Evolutionary conservation across 2,329 filamentous ascomycete genomes (phyloP).

Genomic region (Aureobasidium pullulans): DNA sequence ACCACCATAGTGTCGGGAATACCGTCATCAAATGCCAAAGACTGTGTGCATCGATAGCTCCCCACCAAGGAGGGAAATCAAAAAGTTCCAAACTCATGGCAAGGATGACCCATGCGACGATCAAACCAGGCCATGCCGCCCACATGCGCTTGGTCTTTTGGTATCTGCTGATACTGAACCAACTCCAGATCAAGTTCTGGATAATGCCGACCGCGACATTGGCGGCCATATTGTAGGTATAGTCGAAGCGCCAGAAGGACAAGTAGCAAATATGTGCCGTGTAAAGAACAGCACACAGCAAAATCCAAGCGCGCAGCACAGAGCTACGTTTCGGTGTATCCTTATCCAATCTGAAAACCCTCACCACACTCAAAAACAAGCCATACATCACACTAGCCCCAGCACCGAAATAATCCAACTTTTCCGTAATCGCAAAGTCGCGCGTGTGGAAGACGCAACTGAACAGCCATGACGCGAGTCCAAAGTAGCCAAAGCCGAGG

Average conservation of each 20-base stretch:
- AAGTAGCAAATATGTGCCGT: slow-evolving; percentile 73
- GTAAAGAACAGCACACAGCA: slow-evolving; percentile 65
- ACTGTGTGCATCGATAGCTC: slow-evolving; percentile 85
- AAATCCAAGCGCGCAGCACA: slow-evolving; percentile 67
- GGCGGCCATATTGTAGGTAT: slow-evolving; percentile 95
- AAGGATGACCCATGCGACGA: slow-evolving; percentile 83
- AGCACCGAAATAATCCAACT: slow-evolving; percentile 92
- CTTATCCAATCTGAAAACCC: slow-evolving; percentile 72
- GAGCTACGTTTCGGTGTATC: slow-evolving; percentile 32
- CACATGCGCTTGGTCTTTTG: slow-evolving; percentile 63
- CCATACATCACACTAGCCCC: slow-evolving; percentile 87
- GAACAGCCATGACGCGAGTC: slow-evolving; percentile 76
- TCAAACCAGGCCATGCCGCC: slow-evolving; percentile 83
- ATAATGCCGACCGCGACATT: slow-evolving; percentile 77
- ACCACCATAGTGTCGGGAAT: slow-evolving; percentile 80
- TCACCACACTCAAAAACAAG: slow-evolving; percentile 73
- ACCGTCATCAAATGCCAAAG: slow-evolving; percentile 96
- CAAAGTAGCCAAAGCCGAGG: slow-evolving; percentile 68
- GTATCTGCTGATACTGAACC: slow-evolving; percentile 72
- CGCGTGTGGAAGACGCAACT: slow-evolving; percentile 89
- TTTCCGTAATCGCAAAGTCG: slow-evolving; percentile 80
- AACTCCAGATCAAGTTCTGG: slow-evolving; percentile 78
- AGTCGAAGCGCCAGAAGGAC: slow-evolving; percentile 82
- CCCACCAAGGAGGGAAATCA: slow-evolving; percentile 80
- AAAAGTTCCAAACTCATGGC: slow-evolving; percentile 95